A percentile compares a stretch with the other conserved stretches of the same genome.
These are phyloP conservation scores for Nannochloropsis granulata DNA, from an alignment of 108 stramenopile species.

Conservation along the genomic window DNA sequence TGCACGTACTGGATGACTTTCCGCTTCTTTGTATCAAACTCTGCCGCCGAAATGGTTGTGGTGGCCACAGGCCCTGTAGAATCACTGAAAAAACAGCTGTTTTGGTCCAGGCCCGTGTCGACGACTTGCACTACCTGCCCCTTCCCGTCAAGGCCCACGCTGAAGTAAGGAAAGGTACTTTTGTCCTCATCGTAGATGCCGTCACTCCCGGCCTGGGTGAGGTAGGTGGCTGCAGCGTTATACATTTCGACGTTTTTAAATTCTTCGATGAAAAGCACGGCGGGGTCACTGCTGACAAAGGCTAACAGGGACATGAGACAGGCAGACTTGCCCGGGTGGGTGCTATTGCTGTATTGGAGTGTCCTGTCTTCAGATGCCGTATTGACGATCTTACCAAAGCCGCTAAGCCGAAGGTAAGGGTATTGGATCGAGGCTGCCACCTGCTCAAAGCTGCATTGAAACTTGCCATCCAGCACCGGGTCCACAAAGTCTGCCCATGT, in stretches of 20 bases:
- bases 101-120: slow-evolving; percentile 40
- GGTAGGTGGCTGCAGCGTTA: neutral
- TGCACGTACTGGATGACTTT: slow-evolving; percentile 39
- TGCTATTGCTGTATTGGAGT: neutral
- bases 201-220: neutral
- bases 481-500: neutral
- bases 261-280: neutral
- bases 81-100: slow-evolving; percentile 36
- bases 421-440: neutral
- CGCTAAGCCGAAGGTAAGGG: neutral
- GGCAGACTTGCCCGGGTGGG: neutral
- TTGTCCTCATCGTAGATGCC: neutral
- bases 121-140: slow-evolving; percentile 20
- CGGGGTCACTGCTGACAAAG: neutral
- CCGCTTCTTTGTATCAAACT: neutral
- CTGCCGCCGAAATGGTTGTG: neutral
- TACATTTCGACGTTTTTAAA: neutral
- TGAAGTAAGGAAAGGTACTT: neutral
- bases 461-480: neutral
- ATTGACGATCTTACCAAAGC: neutral
- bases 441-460: neutral
- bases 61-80: slow-evolving; percentile 1
- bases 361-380: neutral
- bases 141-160: neutral
- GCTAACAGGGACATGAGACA: neutral